Evolutionary conservation across 73 alveolate species (phyloP).

Genomic region (Halteria grandinella): DNA sequence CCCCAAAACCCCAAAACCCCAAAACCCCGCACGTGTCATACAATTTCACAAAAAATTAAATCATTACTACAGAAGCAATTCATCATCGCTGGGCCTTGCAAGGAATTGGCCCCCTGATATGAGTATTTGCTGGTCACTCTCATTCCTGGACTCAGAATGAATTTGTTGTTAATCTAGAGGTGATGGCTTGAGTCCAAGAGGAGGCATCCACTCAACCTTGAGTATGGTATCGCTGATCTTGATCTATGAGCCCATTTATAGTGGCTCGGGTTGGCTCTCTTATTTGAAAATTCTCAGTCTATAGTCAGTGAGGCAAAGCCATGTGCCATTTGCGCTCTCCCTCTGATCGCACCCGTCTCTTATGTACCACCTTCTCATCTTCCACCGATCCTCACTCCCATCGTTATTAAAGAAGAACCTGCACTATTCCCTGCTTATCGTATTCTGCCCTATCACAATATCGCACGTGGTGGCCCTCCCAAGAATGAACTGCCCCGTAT

Average conservation of each 20-base stretch:
- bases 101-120: too few relatives aligned
- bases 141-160: too few relatives aligned
- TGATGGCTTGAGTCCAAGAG: too few relatives aligned
- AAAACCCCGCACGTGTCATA: too few relatives aligned
- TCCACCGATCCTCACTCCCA: background rate
- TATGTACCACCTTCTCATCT: slow-evolving; percentile 23
- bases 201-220: slow-evolving; percentile 17
- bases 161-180: too few relatives aligned
- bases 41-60: too few relatives aligned
- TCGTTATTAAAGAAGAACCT: slow-evolving; percentile 9
- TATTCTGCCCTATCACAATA: slow-evolving; percentile 5
- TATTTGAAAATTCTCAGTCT: slow-evolving; percentile 12
- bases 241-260: slow-evolving; percentile 21
- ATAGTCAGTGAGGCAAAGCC: slow-evolving; percentile 49
- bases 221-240: slow-evolving; percentile 35
- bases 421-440: slow-evolving; percentile 45
- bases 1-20: too few relatives aligned
- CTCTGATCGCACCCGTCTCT: slow-evolving; percentile 31
- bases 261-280: slow-evolving; percentile 21
- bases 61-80: too few relatives aligned
- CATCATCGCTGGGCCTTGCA: too few relatives aligned
- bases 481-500: slow-evolving; percentile 8
- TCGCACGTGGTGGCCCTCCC: slow-evolving; percentile 43
- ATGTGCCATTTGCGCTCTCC: slow-evolving; percentile 61
- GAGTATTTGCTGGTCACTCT: too few relatives aligned